Percentiles rank a stretch among this genome's conserved stretches.
phyloP scores from a whole-genome alignment of 2,329 filamentous ascomycete species.

The Aspergillus persii region DNA sequence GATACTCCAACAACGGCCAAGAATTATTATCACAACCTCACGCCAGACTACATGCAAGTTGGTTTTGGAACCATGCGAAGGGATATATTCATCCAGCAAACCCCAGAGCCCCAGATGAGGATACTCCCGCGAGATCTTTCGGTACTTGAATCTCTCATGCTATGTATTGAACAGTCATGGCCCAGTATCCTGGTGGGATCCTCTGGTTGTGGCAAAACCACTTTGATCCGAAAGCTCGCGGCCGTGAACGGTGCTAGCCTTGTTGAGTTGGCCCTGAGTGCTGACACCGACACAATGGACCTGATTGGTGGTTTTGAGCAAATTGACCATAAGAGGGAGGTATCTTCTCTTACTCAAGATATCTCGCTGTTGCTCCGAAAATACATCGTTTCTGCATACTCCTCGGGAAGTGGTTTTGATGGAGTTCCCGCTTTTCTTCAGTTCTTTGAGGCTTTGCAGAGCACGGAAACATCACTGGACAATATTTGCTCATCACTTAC shows the following conservation, averaged over 20 bases:
- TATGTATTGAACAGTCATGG: conserved; percentile 81
- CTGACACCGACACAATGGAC: conserved; percentile 95
- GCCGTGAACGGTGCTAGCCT: conserved; percentile 72
- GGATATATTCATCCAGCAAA: conserved; percentile 45
- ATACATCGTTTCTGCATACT: conserved; percentile 32
- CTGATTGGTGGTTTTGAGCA: conserved; percentile 97
- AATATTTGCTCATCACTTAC: conserved; percentile 30
- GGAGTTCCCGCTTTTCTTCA: conserved; percentile 27
- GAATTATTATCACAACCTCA: conserved; percentile 72
- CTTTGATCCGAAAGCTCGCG: conserved; percentile 76
- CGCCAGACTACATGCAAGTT: conserved; percentile 66
- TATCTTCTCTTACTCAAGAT: conserved; percentile 59
- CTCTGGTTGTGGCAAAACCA: conserved; percentile 83
- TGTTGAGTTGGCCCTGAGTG: conserved; percentile 83
- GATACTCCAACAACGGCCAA: conserved; percentile 41
- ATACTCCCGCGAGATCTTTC: conserved; percentile 52
- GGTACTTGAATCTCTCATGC: conserved; percentile 79
- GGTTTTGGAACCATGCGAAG: conserved; percentile 71
- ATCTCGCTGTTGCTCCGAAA: conserved; percentile 54
- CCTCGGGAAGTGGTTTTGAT: conserved; percentile 20
- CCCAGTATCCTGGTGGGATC: conserved; percentile 85
- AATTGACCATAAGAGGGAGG: conserved; percentile 73
- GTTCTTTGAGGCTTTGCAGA: conserved; percentile 32
- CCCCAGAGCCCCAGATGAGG: conserved; percentile 31
- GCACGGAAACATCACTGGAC: conserved; percentile 29